Evolutionary conservation across 2,329 filamentous ascomycete genomes (phyloP).

Genomic region (Aureobasidium sp.): DNA sequence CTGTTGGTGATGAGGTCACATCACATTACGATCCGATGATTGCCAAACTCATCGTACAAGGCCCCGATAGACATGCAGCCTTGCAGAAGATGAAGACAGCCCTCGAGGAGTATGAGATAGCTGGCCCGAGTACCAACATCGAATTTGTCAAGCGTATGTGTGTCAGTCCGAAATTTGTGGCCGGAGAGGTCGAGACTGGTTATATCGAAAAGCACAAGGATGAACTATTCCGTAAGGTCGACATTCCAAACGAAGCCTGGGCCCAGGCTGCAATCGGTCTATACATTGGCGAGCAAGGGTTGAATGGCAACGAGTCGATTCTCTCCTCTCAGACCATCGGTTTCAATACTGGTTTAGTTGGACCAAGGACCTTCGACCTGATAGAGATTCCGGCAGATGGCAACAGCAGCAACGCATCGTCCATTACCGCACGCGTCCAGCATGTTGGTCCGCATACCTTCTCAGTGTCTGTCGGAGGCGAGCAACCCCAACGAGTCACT

Average conservation of each 20-base stretch:
- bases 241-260: constrained; percentile 64
- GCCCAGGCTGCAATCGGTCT: constrained; percentile 80
- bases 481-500: constrained; percentile 35
- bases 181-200: constrained; percentile 86
- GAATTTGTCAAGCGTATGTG: constrained; percentile 91
- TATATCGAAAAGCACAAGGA: constrained; percentile 86
- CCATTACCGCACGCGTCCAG: constrained; percentile 30
- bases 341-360: constrained; percentile 54
- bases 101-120: constrained; percentile 83
- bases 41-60: constrained; percentile 89
- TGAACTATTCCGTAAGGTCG: constrained; percentile 64
- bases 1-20: constrained; percentile 83
- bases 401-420: constrained; percentile 30
- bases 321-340: constrained; percentile 45
- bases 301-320: constrained; percentile 33
- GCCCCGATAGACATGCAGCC: constrained; percentile 67
- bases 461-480: constrained; percentile 39
- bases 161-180: constrained; percentile 71
- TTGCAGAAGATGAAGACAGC: constrained; percentile 76
- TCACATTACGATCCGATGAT: constrained; percentile 99
- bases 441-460: constrained; percentile 47
- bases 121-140: constrained; percentile 88
- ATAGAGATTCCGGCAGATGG: constrained; percentile 41
- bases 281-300: constrained; percentile 36
- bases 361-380: constrained; percentile 56